Percentiles rank a stretch among this genome's conserved stretches.
Evolutionary conservation across 345 rosid species (phyloP).

Genomic region (Kernera saxatilis): DNA sequence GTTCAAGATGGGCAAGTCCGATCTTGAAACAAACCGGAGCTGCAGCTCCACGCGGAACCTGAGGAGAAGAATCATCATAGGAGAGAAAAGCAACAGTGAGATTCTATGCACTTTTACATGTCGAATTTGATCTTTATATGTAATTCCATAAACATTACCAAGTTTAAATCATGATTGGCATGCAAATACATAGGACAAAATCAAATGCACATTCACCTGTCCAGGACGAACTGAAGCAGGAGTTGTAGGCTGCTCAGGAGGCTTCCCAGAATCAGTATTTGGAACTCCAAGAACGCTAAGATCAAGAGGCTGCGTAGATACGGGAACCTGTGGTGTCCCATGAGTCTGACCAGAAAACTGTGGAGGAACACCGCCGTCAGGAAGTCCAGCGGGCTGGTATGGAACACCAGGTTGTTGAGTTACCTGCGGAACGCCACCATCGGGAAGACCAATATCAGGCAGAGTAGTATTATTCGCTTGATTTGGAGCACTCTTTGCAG

Average conservation of each 20-base stretch:
- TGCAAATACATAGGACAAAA: background rate
- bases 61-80: background rate
- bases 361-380: slow-evolving; percentile 88
- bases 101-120: background rate
- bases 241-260: slow-evolving; percentile 43
- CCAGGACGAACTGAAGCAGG: slow-evolving; percentile 86
- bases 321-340: slow-evolving; percentile 38
- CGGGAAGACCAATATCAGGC: slow-evolving; percentile 66
- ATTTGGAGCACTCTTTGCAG: slow-evolving; percentile 34
- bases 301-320: slow-evolving; percentile 81
- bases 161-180: background rate
- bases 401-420: slow-evolving; percentile 47
- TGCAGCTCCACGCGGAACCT: slow-evolving; percentile 97
- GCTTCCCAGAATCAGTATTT: slow-evolving; percentile 65
- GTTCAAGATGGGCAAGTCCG: slow-evolving; percentile 97
- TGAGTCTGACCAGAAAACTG: slow-evolving; percentile 45
- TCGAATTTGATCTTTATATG: background rate
- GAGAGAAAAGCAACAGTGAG: slow-evolving; percentile 2
- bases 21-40: slow-evolving; percentile 88
- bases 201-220: slow-evolving; percentile 46
- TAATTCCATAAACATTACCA: background rate
- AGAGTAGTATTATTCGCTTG: slow-evolving; percentile 36
- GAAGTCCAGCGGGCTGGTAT: slow-evolving; percentile 55
- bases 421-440: slow-evolving; percentile 63
- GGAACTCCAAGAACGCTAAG: slow-evolving; percentile 85